Base-by-base conservation (phyloP, 176 grass and related monocot species). In the Phyllostachys edulis region DNA sequence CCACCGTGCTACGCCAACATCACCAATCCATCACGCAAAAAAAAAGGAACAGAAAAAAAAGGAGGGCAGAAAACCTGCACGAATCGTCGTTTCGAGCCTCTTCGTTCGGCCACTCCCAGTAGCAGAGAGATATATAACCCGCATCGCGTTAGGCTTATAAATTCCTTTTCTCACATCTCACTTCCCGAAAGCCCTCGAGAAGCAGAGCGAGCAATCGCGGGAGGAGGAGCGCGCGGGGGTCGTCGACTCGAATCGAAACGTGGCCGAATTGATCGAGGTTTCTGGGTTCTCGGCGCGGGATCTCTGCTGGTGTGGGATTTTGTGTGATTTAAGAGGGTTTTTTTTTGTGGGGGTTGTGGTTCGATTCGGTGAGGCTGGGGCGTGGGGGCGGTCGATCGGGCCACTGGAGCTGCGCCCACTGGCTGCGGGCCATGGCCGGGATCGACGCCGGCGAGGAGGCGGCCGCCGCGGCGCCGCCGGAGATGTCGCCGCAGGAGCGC, bases 361-460 rank as follows among this genome's bases (percentile, higher is more conserved):
- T 36, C 36, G 80, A 79, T 83, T 82, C 47, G 37, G 93, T 7
- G 89, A 96, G 89, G 86, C 97, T 99, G 97, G 93, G 97, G 93
- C 93, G 96, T 12, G 89, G 91, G 86, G 88, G 84, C 87, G 92
- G 91, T 42, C 91, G 91, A 82, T 96, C 91, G 91, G 88, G 88
- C 45, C 90, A 85, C 86, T 99, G 97, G 93, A 93, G 81, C 80
- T 96, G 95, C 84, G 64, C 84, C 85, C 71, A 77, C 80, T 97
- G 96, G 97, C 88, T 99, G 88, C 90, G 93, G 45, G 88, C 93
- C 88, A 96, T 96, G 93, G 90, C 93, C 42, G 97, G 93, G 67
- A 98, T 96, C 80, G 75, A 90, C 85, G 79, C 49, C 23, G 88
- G 60, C 38, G 84, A 56, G 46, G 88, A 42, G 17, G 23, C 51